These are phyloP conservation scores for Narthecium ossifragum DNA, from an alignment of 106 monocot genomes.

Conservation along the genomic window DNA sequence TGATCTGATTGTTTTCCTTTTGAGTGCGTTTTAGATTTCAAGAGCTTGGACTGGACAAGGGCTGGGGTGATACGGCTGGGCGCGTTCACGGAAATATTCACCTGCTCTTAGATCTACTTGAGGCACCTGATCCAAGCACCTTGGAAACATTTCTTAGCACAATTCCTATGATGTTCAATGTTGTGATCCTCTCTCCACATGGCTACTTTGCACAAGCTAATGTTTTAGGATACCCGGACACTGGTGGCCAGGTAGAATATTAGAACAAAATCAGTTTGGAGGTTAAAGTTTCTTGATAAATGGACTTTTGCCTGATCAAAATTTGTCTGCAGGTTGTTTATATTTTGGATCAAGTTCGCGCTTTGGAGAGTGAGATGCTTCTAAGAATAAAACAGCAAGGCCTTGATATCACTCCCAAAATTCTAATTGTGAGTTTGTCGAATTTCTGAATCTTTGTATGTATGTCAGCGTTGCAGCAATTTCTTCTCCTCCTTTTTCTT, in stretches of 20 bases:
- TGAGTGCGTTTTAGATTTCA: conserved; percentile 54
- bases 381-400: conserved; percentile 82
- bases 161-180: conserved; percentile 94
- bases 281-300: not conserved
- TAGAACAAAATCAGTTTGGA: not conserved
- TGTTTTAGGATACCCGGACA: conserved; percentile 96
- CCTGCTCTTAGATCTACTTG: conserved; percentile 68
- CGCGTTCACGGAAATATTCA: conserved; percentile 65
- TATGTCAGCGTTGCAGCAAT: not conserved
- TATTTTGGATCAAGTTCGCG: conserved; percentile 98
- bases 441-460: not conserved
- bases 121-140: conserved; percentile 82
- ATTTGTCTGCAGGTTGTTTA: conserved; percentile 67
- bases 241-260: conserved; percentile 80
- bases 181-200: conserved; percentile 93
- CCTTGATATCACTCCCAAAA: conserved; percentile 71
- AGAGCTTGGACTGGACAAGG: conserved; percentile 94
- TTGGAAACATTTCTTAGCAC: conserved; percentile 79
- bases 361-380: conserved; percentile 88
- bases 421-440: conserved; percentile 70
- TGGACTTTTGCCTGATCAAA: not conserved
- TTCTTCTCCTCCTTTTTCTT: not conserved
- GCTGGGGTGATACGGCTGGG: conserved; percentile 85
- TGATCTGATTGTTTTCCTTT: not conserved
- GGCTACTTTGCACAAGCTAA: conserved; percentile 98